Evolutionary conservation across 768 basidiomycete genomes (phyloP), one percentile per base, ranked within the genome.

Genomic region (Sarcomyxa edulis): DNA sequence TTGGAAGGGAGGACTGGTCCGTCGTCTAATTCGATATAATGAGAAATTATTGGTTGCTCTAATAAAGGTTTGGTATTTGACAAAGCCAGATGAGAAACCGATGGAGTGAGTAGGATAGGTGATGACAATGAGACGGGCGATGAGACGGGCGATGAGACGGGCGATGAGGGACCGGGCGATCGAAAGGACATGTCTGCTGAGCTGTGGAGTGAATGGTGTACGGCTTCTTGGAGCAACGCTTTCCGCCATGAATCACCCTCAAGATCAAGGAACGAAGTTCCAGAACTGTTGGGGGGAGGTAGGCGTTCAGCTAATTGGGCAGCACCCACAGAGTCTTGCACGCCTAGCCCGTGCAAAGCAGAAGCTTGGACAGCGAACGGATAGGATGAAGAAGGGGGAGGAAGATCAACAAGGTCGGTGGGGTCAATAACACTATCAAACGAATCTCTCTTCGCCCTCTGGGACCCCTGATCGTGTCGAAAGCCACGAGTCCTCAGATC

Each of bases 371-470:
- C 74, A 6, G 81, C 76, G 48, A 89, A 82, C 1, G 80, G 81
- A 52, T 84, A 86, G 24, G 67, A 68, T 25, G 79, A 65, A 24
- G 81, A 76, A 6, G 78, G 81, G 5, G 71, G 78, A 0, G 88
- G 88, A 23, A 90, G 54, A 52, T 91, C 88, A 24, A 91, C 87
- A 18, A 73, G 74, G 50, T 90, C 89, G 18, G 88, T 91, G 8
- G 88, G 88, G 59, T 91, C 88, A 48, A 90, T 79, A 38, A 84
- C 69, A 49, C 78, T 66, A 52, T 77, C 71, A 45, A 71, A 56
- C n/a, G 53, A 47, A 37, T 56, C 50, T 44, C 59, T 61, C 29
- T 51, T 37, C 10, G 21, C 55, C 37, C 59, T 60, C 43, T 69
- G 65, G n/a, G 66, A 59, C 21, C 53, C 68, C 42, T 70, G 64